Evolutionary conservation across 164 flowering plant genomes (phyloP), one percentile per base, ranked within the genome.

Genomic region (Taxillus chinensis): DNA sequence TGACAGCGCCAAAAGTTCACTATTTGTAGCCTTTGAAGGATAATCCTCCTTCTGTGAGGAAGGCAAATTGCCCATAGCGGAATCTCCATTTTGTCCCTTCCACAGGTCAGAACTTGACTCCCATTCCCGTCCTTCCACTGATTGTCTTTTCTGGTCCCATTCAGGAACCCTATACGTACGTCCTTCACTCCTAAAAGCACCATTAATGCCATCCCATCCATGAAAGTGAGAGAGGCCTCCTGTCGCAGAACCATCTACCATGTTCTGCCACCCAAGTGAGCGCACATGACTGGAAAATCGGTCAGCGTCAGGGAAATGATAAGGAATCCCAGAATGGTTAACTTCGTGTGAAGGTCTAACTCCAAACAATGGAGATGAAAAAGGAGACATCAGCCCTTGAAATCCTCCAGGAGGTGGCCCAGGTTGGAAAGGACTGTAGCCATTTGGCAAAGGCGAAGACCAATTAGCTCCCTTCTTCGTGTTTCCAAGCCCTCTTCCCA

Each of bases 351-450:
- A 14, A n/a, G 55, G 55, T n/a, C 55, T n/a, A 52, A 52, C 55
- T n/a, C 55, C 55, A 52, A 27, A 27, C 27, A 27, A 27, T 27
- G 27, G 27, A 27, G 55, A 52, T n/a, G 55, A 15, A 52, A 52
- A 52, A 1, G 5, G 55, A 7, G 55, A 27, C 55, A 52, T 4
- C 55, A 52, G 2, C 17, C 27, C 55, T 8, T 52, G 55, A 52
- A 52, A 52, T n/a, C 55, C 27, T 52, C 55, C 55, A 8, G 9
- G 55, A 52, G 55, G 27, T n/a, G 55, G 55, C 55, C 55, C 55
- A 52, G n/a, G 55, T 16, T 52, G 55, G 55, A 52, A 52, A 52
- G 55, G 55, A 16, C 7, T n/a, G 55, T n/a, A 52, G 5, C 55
- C 55, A 52, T 52, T 52, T 52, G 55, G 27, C 27, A 52, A 0